Evolutionary conservation across 2,329 filamentous ascomycete species (phyloP), one percentile per base, ranked within the genome.

Genomic region (Thermoascus crustaceus): DNA sequence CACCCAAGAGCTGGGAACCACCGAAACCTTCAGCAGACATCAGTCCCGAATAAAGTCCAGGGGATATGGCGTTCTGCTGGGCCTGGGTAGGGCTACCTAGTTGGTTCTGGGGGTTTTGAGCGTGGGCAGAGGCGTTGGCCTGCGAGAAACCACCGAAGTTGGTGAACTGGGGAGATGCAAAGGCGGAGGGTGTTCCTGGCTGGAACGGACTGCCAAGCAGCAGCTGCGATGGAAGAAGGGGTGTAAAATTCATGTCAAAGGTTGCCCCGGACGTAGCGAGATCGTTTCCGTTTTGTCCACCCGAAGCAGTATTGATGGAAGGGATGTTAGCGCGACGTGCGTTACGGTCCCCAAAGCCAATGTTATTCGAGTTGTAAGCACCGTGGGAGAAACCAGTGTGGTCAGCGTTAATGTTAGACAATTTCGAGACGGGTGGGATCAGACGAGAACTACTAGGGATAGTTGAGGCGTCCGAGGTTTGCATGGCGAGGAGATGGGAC

Each of bases 201-300:
- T 96, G 91, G 66, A 96, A 96, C 11, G 91, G 91, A 63, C 87
- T 95, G 31, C 91, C 91, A 33, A 96, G 81, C 17, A 98, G 78
- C 50, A 98, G 72, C 65, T 95, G 86, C 21, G 89, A 96, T 22
- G 91, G 91, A 23, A 98, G 77, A 47, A 98, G 75, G 46, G 91
- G 89, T 7, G 91, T 95, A 64, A 95, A 96, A 66, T 96, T 91
- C 89, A 96, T 95, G 57, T 96, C 91, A 57, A 87, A 94, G 27
- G 76, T 86, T 32, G 86, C 89, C 27, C 84, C 87, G 10, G 91
- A 88, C 16, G 84, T 89, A 47, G 82, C 73, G 76, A 94, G 78
- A 46, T 94, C 87, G 51, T 73, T 75, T 40, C 66, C 69, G 58
- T 72, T 77, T 53, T 75, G 72, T 43, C 70, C 66, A 35, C 63